A percentile compares a stretch with the other conserved stretches of the same genome.
phyloP scores from a whole-genome alignment of 2,329 filamentous ascomycete species.

The Paecilomyces dactylethromorphus region DNA sequence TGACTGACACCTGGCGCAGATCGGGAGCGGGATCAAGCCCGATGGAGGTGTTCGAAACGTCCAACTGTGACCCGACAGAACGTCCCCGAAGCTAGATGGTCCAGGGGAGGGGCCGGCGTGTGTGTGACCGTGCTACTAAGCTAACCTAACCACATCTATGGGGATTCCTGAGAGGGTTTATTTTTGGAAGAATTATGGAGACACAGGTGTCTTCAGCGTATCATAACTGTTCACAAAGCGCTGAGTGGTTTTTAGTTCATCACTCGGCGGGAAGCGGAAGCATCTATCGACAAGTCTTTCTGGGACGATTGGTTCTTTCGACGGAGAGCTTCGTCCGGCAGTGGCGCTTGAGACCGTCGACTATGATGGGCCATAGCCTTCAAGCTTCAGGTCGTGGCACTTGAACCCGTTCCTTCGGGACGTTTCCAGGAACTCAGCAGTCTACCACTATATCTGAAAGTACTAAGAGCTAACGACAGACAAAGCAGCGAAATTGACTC shows the following conservation, averaged over 20 bases:
- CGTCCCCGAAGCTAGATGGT: not conserved
- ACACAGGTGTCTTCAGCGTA: not conserved
- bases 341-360: not conserved
- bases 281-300: not conserved
- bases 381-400: not conserved
- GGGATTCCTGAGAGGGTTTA: not conserved
- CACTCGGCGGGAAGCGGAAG: not conserved
- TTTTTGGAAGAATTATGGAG: not conserved
- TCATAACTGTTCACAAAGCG: not conserved
- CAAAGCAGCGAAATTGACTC: not conserved
- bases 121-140: not conserved
- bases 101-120: not conserved
- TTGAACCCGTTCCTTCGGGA: not conserved
- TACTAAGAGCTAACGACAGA: not conserved
- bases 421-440: not conserved
- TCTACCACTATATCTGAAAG: not conserved
- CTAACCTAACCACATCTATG: not conserved
- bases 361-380: not conserved
- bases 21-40: not conserved
- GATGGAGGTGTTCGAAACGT: not conserved
- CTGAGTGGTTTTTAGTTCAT: not conserved
- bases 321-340: not conserved
- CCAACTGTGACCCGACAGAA: not conserved
- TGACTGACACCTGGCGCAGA: slow-evolving; percentile 2
- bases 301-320: not conserved